These are phyloP conservation scores for Geranium incanum DNA, from an alignment of 441 rosid species.

Conservation along the genomic window DNA sequence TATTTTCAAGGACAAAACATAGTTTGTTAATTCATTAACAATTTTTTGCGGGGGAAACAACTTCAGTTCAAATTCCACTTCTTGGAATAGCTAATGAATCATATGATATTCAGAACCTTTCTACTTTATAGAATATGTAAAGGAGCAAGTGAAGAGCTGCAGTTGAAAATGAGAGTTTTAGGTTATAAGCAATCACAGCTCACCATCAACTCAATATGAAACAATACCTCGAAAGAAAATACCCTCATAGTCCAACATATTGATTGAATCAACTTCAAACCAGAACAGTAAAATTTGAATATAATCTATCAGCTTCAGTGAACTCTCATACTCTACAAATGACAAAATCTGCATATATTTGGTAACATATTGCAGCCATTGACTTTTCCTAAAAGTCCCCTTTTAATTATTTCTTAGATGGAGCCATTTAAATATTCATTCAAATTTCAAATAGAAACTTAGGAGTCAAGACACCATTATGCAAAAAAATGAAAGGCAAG, in stretches of 20 bases:
- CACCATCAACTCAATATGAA: neutral
- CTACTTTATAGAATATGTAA: neutral
- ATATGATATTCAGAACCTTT: neutral
- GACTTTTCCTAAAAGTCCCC: neutral
- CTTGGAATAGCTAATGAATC: slow-evolving; percentile 1
- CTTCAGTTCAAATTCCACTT: neutral
- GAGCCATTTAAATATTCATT: neutral
- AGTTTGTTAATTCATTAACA: neutral
- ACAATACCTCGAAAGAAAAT: neutral
- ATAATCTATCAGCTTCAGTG: neutral
- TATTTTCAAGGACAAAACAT: slow-evolving; percentile 16
- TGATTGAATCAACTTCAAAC: neutral
- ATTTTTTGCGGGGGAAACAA: neutral
- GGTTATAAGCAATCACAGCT: neutral
- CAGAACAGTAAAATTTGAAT: neutral
- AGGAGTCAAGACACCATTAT: neutral
- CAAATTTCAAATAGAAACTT: slow-evolving; percentile 32
- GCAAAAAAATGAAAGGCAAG: too few relatives aligned
- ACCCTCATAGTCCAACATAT: neutral
- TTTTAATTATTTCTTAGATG: neutral
- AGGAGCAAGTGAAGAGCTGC: neutral
- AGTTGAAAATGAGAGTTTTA: neutral
- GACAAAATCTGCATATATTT: too few relatives aligned
- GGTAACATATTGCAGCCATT: neutral
- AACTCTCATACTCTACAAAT: too few relatives aligned